Evolutionary conservation across 495 filamentous ascomycete genomes (phyloP), one percentile per base, ranked within the genome.

Genomic region (Parathielavia hyrcaniae): DNA sequence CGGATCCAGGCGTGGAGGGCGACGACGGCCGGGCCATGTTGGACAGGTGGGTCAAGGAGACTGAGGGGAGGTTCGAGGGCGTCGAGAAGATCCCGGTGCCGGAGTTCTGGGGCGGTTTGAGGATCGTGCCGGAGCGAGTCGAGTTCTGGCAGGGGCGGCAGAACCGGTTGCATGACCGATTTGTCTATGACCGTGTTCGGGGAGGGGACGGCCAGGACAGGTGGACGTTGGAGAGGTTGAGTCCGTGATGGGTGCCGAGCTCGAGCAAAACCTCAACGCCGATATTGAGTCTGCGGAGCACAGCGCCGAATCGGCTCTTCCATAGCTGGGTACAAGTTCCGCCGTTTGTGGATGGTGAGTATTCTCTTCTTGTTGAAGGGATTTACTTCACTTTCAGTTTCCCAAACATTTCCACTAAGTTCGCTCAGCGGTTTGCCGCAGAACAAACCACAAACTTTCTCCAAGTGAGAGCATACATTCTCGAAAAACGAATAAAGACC

Each of bases 141-240:
- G 91, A 96, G 77, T 97, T 97, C 71, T 96, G 91, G 92, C 89
- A 95, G 75, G 93, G 93, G 40, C 79, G 95, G 55, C 78, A 85
- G 56, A 95, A 85, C 76, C 80, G 93, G 38, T 71, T 96, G 68
- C 90, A 96, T 79, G 90, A 97, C 83, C 88, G 93, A 23, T 97
- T 97, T 71, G 75, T 84, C 59, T 98, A 97, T 76, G 79, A 81
- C 22, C 83, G 79, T 63, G 76, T 47, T 39, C 66, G 64, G 47
- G 63, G 68, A 17, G 49, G 64, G 17, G 64, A 69, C 17, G 68
- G 64, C 41, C 69, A 67, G 32, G 69, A 68, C 46, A 75, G 72
- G 63, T 89, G 82, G 76, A 78, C 71, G 58, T 73, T 83, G 60
- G 77, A 84, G 61, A 77, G 83, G 64, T 64, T 84, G 60, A 89